phyloP scores from a whole-genome alignment of 1,284 basidiomycete genomes.

The Fistulinella cinereoalba region DNA sequence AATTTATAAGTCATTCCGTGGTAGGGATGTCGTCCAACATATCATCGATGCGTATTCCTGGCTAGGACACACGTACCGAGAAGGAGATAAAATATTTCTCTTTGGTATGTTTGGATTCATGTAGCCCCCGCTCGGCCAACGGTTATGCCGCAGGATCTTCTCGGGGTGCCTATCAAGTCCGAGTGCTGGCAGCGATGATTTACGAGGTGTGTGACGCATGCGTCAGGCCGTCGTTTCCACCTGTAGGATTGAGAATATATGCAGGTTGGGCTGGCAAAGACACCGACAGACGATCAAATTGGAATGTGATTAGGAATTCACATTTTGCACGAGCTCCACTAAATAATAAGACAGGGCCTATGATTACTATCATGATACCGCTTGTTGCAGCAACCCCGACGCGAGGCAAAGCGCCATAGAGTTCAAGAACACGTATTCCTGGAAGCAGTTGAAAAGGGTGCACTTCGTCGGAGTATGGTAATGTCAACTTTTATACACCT shows the following conservation, averaged over 20 bases:
- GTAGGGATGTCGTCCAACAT: conserved; percentile 28
- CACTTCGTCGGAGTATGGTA: conserved; percentile 37
- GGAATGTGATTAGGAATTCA: background rate
- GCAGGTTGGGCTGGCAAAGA: no score
- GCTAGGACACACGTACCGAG: no score
- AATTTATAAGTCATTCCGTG: background rate
- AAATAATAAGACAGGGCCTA: conserved; percentile 6
- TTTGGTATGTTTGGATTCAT: conserved; percentile 33
- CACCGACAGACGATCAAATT: no score
- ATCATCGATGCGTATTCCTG: conserved; percentile 39
- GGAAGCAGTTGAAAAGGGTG: conserved; percentile 12
- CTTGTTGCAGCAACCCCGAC: conserved; percentile 3
- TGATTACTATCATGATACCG: conserved; percentile 19
- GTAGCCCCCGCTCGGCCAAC: background rate
- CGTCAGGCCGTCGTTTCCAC: no score
- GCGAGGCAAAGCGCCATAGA: conserved; percentile 14
- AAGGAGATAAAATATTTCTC: conserved; percentile 42
- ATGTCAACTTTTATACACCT: background rate
- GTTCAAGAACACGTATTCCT: conserved; percentile 22
- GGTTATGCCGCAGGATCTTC: no score
- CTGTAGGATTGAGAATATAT: background rate
- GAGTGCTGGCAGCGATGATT: conserved; percentile 32
- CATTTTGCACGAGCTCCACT: background rate
- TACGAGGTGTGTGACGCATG: conserved; percentile 22
- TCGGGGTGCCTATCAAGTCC: conserved; percentile 38